These are phyloP conservation scores for Penicillium sp. DNA, from an alignment of 2,329 filamentous ascomycete genomes.

Conservation along the genomic window DNA sequence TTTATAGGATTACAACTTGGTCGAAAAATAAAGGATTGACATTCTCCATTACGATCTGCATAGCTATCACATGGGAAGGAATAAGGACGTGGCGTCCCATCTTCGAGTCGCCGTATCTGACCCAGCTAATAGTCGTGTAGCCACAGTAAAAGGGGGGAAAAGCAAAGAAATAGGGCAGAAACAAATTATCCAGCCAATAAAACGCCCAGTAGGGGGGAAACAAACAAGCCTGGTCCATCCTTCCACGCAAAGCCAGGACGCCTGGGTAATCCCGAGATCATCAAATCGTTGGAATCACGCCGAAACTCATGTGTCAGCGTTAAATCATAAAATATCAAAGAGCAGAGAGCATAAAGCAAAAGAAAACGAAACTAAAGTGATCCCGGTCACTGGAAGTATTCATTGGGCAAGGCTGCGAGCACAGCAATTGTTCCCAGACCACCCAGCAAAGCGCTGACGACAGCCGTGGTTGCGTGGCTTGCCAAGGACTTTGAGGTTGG, in stretches of 20 bases:
- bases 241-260: slow-evolving; percentile 1
- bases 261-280: slow-evolving; percentile 3
- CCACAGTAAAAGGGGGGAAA: neutral
- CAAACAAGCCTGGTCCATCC: neutral
- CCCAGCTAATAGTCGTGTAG: neutral
- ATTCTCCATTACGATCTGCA: slow-evolving; percentile 15
- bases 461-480: slow-evolving; percentile 34
- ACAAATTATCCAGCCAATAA: slow-evolving; percentile 3
- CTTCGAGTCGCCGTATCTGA: neutral
- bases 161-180: slow-evolving; percentile 3
- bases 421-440: slow-evolving; percentile 35
- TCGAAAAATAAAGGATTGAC: slow-evolving; percentile 4
- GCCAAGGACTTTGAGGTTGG: slow-evolving; percentile 19
- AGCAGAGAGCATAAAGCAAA: neutral
- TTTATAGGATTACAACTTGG: neutral
- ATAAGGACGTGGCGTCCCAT: neutral
- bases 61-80: slow-evolving; percentile 4
- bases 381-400: slow-evolving; percentile 32
- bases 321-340: slow-evolving; percentile 1
- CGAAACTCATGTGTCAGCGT: neutral
- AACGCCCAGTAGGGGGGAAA: slow-evolving; percentile 3
- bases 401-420: slow-evolving; percentile 36
- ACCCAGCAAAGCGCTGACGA: slow-evolving; percentile 36
- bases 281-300: slow-evolving; percentile 1
- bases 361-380: neutral